These are phyloP conservation scores for Claviceps monticola DNA, from an alignment of 2,329 filamentous ascomycete species.

Conservation along the genomic window DNA sequence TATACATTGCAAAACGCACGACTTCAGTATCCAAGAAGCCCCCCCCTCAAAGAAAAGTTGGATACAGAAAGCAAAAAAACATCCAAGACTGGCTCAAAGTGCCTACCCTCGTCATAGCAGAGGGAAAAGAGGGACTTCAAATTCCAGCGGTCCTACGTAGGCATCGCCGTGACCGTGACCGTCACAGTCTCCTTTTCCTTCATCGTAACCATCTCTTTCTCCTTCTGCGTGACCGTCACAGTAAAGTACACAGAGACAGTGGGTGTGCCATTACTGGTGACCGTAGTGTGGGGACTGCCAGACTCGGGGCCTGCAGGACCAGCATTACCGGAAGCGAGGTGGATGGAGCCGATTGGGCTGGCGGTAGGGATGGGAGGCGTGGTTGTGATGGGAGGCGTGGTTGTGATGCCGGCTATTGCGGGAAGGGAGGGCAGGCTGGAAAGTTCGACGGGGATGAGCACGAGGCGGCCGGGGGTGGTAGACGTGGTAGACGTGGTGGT, in stretches of 20 bases:
- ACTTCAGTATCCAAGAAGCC: no score
- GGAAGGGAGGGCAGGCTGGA: neutral
- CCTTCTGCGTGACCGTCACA: slow-evolving; percentile 17
- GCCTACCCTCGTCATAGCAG: no score
- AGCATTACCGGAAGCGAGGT: neutral
- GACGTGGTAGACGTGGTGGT: neutral
- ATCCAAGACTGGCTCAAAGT: no score
- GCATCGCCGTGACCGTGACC: neutral
- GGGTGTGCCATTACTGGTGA: slow-evolving; percentile 16
- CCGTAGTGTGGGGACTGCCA: slow-evolving; percentile 12
- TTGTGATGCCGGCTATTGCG: slow-evolving; percentile 1
- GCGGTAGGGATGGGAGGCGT: neutral
- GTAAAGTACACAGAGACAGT: slow-evolving; percentile 24
- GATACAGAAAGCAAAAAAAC: no score
- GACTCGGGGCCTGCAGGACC: neutral
- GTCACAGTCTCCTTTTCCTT: slow-evolving; percentile 18
- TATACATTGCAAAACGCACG: no score
- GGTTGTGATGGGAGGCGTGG: neutral
- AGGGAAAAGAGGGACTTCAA: no score
- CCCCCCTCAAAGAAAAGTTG: no score
- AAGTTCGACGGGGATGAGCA: slow-evolving; percentile 16
- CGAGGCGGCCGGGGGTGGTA: slow-evolving; percentile 11
- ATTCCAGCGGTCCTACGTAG: neutral
- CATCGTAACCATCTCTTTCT: slow-evolving; percentile 20
- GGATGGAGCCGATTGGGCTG: slow-evolving; percentile 4